Base-by-base conservation (phyloP, 768 basidiomycete genomes). In the Russula vinacea region DNA sequence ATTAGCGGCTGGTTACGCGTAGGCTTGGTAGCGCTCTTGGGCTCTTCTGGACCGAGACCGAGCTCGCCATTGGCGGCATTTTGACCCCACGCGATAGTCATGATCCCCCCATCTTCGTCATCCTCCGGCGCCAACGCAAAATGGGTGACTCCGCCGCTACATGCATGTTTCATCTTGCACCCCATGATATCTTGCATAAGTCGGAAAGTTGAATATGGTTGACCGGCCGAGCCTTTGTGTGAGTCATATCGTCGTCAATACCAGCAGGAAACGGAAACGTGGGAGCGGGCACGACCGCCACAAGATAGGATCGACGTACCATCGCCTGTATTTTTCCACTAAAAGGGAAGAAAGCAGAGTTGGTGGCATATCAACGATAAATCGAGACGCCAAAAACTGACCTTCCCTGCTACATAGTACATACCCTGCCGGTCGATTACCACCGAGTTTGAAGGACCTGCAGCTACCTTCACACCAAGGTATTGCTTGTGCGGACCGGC, bases 321-420 rank as follows among this genome's bases (percentile, higher is more conserved):
- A 75, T 97, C 95, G 13, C 95, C 95, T 7, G 92, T 94, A 67
- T 87, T 91, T 75, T 98, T 98, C 91, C 92, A 98, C 85, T 94
- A 73, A 16, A 45, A 71, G 6, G 35, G 6, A 22, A 9, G 4
- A 24, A 47, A 39, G 22, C 49, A 35, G 56, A 58, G 42, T 56
- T 32, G 57, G n/a, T 33, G 32, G n/a, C 37, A 10, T 58, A 16
- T 47, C 16, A 45, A 26, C 53, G 6, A 37, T 11, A 17, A 24
- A 49, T 32, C 33, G 22, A 14, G 47, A 26, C 11, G 24, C 22
- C 44, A 19, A 37, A 42, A 22, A 42, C 70, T 70, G 68, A 84
- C 88, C 79, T 89, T 94, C 42, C 88, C 90, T 49, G 88, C 89
- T 85, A 89, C 90, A 81, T 82, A 94, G 70, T 85, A 92, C 85